Conservation (phyloP, 257 asterid species). For the Nicotiana undulata region DNA sequence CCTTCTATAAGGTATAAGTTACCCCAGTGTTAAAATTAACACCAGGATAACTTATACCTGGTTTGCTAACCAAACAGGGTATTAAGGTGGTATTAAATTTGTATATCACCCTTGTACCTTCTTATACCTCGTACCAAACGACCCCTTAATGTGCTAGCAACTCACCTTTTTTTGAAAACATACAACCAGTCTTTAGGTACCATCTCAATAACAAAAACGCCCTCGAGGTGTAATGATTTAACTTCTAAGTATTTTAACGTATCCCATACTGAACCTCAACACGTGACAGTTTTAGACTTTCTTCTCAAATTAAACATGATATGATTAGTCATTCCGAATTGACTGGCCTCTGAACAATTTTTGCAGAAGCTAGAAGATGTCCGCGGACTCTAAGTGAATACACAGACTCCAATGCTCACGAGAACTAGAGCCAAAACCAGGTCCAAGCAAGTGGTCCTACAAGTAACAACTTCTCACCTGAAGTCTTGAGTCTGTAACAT, state of each 20-base stretch:
- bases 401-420: background rate
- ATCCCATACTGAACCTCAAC: background rate
- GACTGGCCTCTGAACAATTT: background rate
- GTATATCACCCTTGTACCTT: no score
- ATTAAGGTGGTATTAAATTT: no score
- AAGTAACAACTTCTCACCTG: slow-evolving; percentile 40
- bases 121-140: no score
- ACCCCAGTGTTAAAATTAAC: no score
- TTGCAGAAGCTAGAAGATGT: background rate
- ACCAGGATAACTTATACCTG: no score
- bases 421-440: background rate
- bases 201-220: background rate
- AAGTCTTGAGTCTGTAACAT: slow-evolving; percentile 61
- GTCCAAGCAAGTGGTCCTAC: background rate
- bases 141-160: background rate
- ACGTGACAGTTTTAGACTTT: background rate
- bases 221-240: background rate
- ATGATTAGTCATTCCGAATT: background rate
- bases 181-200: background rate
- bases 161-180: background rate
- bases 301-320: background rate
- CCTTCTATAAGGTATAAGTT: no score
- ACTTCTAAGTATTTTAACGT: background rate
- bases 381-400: background rate
- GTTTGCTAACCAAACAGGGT: no score